Conservation (phyloP, 805 yeast genomes). For the Starmerella potacharoeniae region DNA sequence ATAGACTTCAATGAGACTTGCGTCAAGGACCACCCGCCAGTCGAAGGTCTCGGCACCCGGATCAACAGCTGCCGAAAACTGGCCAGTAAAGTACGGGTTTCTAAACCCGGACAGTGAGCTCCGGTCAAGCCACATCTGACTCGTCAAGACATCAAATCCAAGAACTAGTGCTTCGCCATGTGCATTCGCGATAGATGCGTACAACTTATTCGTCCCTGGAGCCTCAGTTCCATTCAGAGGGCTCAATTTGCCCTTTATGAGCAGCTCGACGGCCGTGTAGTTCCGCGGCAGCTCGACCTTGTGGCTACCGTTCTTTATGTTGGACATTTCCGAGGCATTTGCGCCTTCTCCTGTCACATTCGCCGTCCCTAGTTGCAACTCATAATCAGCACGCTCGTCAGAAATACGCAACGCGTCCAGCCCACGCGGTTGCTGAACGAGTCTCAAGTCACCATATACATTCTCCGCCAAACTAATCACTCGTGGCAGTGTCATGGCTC, state of each 20-base stretch:
- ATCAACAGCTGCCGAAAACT: slow-evolving; percentile 13
- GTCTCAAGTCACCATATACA: slow-evolving; percentile 2
- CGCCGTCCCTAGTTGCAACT: neutral
- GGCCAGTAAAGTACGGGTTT: slow-evolving; percentile 18
- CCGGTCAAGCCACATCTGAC: slow-evolving; percentile 19
- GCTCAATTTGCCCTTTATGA: neutral
- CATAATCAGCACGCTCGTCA: neutral
- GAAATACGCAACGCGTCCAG: slow-evolving; percentile 5
- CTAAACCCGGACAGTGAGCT: slow-evolving; percentile 10
- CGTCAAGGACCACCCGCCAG: slow-evolving; percentile 16
- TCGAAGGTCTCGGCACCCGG: neutral
- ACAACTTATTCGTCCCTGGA: slow-evolving; percentile 5
- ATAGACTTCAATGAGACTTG: slow-evolving; percentile 15
- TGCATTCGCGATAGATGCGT: slow-evolving; percentile 6
- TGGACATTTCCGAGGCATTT: too few species aligned
- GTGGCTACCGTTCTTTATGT: neutral
- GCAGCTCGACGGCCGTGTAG: neutral
- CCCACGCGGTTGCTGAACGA: slow-evolving; percentile 12
- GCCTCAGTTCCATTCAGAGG: neutral
- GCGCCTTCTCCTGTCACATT: neutral
- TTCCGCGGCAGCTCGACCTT: neutral
- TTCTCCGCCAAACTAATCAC: slow-evolving; percentile 6
- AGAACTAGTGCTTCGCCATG: slow-evolving; percentile 8
- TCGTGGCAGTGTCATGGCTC: slow-evolving; percentile 29
- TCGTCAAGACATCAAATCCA: slow-evolving; percentile 11